A percentile compares a stretch with the other conserved stretches of the same genome.
Evolutionary conservation across 805 yeast genomes (phyloP).

Genomic region (Zygosaccharomyces bailii): DNA sequence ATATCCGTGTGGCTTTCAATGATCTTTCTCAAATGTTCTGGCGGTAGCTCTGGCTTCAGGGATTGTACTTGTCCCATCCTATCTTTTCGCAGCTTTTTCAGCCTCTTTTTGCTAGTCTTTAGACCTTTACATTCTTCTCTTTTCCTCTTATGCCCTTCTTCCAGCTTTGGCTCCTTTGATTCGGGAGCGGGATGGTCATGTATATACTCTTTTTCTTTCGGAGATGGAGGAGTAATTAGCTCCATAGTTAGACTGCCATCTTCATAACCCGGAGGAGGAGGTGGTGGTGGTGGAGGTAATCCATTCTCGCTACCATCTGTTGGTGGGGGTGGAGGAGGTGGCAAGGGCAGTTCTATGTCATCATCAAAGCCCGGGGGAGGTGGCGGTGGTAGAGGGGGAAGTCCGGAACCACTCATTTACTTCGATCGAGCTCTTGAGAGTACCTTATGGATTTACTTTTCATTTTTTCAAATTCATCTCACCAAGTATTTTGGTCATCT

Average conservation of each 20-base stretch:
- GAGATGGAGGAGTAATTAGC: slow-evolving; percentile 19
- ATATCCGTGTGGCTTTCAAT: slow-evolving; percentile 82
- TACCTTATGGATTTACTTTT: neutral
- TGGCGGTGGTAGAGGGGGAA: slow-evolving; percentile 21
- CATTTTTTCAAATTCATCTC: neutral
- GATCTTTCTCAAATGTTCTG: slow-evolving; percentile 85
- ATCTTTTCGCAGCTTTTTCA: slow-evolving; percentile 38
- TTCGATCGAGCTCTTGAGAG: neutral
- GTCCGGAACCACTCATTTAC: neutral
- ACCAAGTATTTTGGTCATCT: no score
- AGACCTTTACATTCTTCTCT: slow-evolving; percentile 2
- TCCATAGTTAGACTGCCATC: no score
- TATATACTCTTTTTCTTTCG: slow-evolving; percentile 7
- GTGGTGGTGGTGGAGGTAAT: slow-evolving; percentile 41
- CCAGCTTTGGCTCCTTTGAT: neutral
- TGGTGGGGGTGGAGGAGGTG: slow-evolving; percentile 33
- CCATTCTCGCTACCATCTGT: slow-evolving; percentile 19
- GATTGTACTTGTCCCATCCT: slow-evolving; percentile 49
- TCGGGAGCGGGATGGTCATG: neutral
- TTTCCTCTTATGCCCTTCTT: slow-evolving; percentile 10
- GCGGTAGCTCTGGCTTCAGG: slow-evolving; percentile 80
- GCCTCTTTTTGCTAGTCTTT: slow-evolving; percentile 13
- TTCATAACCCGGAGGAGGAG: slow-evolving; percentile 34
- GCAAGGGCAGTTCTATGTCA: slow-evolving; percentile 9
- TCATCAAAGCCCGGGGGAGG: slow-evolving; percentile 25